These are phyloP conservation scores for Pseudogymnoascus sp. DNA, from an alignment of 2,329 filamentous ascomycete species.

Conservation along the genomic window DNA sequence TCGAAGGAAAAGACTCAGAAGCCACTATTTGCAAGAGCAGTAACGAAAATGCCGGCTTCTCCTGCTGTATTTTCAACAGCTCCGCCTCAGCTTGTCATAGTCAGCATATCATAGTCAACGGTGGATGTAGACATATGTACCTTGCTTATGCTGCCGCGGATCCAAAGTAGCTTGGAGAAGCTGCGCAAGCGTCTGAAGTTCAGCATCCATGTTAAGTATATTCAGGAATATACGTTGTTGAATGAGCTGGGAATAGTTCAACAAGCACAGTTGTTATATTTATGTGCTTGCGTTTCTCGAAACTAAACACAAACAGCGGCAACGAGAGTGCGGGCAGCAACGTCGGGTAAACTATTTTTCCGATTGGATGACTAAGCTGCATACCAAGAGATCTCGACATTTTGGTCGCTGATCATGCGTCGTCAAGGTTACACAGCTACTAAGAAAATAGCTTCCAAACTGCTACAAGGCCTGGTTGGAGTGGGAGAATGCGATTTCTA, in stretches of 20 bases:
- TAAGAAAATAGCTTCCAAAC: not conserved
- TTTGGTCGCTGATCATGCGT: not conserved
- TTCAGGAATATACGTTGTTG: slow-evolving; percentile 9
- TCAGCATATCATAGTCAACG: slow-evolving; percentile 25
- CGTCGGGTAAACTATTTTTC: not conserved
- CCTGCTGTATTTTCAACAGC: slow-evolving; percentile 63
- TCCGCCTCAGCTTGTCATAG: slow-evolving; percentile 62
- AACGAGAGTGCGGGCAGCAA: slow-evolving; percentile 9
- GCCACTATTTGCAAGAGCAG: slow-evolving; percentile 84
- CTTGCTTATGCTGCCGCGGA: slow-evolving; percentile 79
- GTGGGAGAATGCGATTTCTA: not conserved
- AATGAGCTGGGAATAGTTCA: slow-evolving; percentile 1
- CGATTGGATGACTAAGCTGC: not conserved
- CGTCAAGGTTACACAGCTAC: slow-evolving; percentile 3
- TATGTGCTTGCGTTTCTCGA: slow-evolving; percentile 9
- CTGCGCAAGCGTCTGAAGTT: slow-evolving; percentile 60
- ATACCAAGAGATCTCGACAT: not conserved
- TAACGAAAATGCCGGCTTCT: slow-evolving; percentile 80
- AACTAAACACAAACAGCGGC: slow-evolving; percentile 12
- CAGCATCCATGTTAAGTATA: slow-evolving; percentile 45
- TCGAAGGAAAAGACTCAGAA: slow-evolving; percentile 59
- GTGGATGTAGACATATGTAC: slow-evolving; percentile 38
- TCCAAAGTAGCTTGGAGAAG: slow-evolving; percentile 87
- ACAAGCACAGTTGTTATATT: slow-evolving; percentile 10
- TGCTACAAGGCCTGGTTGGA: not conserved